A percentile compares a stretch with the other conserved stretches of the same genome.
phyloP scores from a whole-genome alignment of 306 rosid species.

The Quercus engelmannii region DNA sequence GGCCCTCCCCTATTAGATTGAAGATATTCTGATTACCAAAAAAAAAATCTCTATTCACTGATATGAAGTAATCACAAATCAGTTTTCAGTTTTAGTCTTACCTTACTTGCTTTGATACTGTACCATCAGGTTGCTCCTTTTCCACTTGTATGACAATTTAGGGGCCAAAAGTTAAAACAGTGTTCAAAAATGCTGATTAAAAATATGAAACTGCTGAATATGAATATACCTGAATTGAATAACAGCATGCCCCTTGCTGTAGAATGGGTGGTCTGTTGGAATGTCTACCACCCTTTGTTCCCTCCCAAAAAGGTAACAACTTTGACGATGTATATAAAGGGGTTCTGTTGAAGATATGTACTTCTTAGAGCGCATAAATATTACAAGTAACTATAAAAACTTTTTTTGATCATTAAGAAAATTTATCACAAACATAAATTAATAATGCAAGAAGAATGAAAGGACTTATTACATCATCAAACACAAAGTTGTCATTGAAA shows the following conservation, averaged over 20 bases:
- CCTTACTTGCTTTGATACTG: slow-evolving; percentile 53
- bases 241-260: slow-evolving; percentile 98
- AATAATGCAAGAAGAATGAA: too few relatives aligned
- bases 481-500: too few relatives aligned
- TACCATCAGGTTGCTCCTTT: slow-evolving; percentile 79
- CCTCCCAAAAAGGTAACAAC: too few relatives aligned
- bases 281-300: too few relatives aligned
- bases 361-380: too few relatives aligned
- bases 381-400: too few relatives aligned
- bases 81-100: slow-evolving; percentile 19
- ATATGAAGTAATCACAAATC: background rate
- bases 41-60: background rate
- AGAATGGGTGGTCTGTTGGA: slow-evolving; percentile 98
- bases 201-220: slow-evolving; percentile 17
- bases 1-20: slow-evolving; percentile 23
- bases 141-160: slow-evolving; percentile 66
- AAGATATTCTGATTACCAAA: background rate
- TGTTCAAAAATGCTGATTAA: background rate
- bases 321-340: too few relatives aligned
- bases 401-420: too few relatives aligned
- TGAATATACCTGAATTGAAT: slow-evolving; percentile 76
- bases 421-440: too few relatives aligned
- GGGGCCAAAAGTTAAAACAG: background rate
- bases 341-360: too few relatives aligned
- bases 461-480: too few relatives aligned